Percentiles rank a stretch among this genome's conserved stretches.
phyloP scores from a whole-genome alignment of 257 asterid species.

The Ocimum tenuiflorum region DNA sequence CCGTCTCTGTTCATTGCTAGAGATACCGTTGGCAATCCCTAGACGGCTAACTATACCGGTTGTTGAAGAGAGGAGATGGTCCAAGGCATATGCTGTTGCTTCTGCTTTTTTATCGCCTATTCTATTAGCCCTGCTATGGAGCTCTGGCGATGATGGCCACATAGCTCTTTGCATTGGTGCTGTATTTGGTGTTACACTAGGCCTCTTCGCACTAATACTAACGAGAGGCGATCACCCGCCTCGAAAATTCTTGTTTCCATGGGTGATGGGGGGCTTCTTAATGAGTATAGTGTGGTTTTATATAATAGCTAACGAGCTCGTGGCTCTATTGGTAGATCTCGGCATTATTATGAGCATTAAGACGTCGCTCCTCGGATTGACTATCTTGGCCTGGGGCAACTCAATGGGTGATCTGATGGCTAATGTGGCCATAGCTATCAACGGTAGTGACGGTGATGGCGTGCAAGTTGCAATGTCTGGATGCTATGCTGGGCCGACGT shows the following conservation, averaged over 20 bases:
- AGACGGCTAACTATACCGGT: slow-evolving; percentile 65
- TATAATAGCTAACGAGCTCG: slow-evolving; percentile 70
- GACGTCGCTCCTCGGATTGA: slow-evolving; percentile 53
- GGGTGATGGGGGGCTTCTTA: slow-evolving; percentile 71
- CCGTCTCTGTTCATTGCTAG: slow-evolving; percentile 35
- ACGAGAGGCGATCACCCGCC: slow-evolving; percentile 52
- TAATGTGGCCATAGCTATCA: slow-evolving; percentile 64
- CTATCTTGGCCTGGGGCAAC: slow-evolving; percentile 84
- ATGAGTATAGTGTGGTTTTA: slow-evolving; percentile 88
- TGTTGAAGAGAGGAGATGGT: slow-evolving; percentile 74
- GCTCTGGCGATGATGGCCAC: slow-evolving; percentile 22
- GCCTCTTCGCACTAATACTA: slow-evolving; percentile 37
- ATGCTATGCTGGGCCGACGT: slow-evolving; percentile 83
- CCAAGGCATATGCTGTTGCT: slow-evolving; percentile 50
- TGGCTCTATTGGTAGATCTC: slow-evolving; percentile 48
- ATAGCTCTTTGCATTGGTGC: slow-evolving; percentile 29
- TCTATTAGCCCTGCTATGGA: slow-evolving; percentile 49
- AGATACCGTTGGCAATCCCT: slow-evolving; percentile 52
- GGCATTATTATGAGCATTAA: slow-evolving; percentile 51
- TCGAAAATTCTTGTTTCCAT: slow-evolving; percentile 35
- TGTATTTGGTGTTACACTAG: slow-evolving; percentile 35
- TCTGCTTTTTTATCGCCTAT: slow-evolving; percentile 58
- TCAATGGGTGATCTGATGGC: slow-evolving; percentile 83
- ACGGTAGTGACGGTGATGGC: slow-evolving; percentile 46
- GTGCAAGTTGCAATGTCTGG: slow-evolving; percentile 84